A percentile compares a stretch with the other conserved stretches of the same genome.
These are phyloP conservation scores for Parathielavia hyrcaniae DNA, from an alignment of 495 filamentous ascomycete species.

Conservation along the genomic window DNA sequence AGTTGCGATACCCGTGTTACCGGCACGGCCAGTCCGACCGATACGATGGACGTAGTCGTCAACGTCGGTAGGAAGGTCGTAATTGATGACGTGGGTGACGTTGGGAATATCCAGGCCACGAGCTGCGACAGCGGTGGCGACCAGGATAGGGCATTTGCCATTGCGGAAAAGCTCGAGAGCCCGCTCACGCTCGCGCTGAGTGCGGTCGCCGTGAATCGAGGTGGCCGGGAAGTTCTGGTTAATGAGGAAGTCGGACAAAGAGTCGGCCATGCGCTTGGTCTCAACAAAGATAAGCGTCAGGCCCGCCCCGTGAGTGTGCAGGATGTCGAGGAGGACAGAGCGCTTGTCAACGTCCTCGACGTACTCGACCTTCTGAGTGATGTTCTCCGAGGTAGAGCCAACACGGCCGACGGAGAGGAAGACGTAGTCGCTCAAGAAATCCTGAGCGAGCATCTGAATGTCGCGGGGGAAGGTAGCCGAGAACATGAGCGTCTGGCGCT, in stretches of 20 bases:
- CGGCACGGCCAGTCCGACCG: conserved; percentile 98
- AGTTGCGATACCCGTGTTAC: conserved; percentile 96
- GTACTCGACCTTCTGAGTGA: conserved; percentile 97
- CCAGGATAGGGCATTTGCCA: conserved; percentile 88
- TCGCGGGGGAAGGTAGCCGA: conserved; percentile 98
- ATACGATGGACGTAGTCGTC: conserved; percentile 99
- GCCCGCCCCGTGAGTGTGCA: conserved; percentile 87
- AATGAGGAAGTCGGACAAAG: conserved; percentile 93
- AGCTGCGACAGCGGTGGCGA: conserved; percentile 94
- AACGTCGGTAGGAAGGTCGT: conserved; percentile 96
- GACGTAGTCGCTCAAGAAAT: conserved; percentile 97
- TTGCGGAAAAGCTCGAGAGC: conserved; percentile 96
- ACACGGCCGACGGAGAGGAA: conserved; percentile 98
- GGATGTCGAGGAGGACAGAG: conserved; percentile 91
- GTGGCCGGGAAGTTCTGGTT: conserved; percentile 98
- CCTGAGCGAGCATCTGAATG: conserved; percentile 96
- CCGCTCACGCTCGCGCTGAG: conserved; percentile 97
- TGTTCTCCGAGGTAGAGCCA: conserved; percentile 99
- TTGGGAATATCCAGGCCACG: conserved; percentile 96
- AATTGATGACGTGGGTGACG: conserved; percentile 97
- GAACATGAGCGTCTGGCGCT: conserved; percentile 98
- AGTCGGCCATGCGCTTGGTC: conserved; percentile 99
- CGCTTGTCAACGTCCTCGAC: conserved; percentile 97
- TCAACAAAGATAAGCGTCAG: conserved; percentile 97
- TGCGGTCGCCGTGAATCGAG: conserved; percentile 95